Evolutionary conservation across 495 filamentous ascomycete species (phyloP), one percentile per base, ranked within the genome.

Genomic region (Penicillium coprophilum): DNA sequence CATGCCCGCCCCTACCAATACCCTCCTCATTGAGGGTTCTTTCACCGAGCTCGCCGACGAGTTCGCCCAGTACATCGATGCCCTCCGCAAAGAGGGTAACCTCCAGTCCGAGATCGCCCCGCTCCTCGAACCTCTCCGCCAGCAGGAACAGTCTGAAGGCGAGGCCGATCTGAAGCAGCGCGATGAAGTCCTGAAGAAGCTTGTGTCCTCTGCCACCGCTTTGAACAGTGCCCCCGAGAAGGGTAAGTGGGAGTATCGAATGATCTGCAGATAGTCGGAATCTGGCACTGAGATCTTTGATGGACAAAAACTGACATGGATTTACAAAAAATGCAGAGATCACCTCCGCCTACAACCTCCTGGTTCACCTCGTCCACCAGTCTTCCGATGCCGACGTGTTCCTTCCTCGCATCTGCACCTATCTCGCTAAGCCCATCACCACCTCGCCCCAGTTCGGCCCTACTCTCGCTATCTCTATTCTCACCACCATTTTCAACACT

Each of bases 401-500:
- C 77, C 88, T 99, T 27, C 86, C 91, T 46, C 80, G 79, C 61
- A 84, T 99, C 62, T 97, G 94, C 80, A 78, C 84, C 58, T 89
- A 93, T 73, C 90, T 97, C 63, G 86, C 85, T 55, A 86, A 85
- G 67, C 94, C 94, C 55, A 86, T 97, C 67, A 82, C 86, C 31
- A 90, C 89, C 46, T 95, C 93, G 8, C 87, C 91, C 32, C 75
- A 82, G 63, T 91, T 96, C 70, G 92, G 93, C 56, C 80, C 88
- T 53, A 86, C 88, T 39, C 81, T 99, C 54, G 86, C 90, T 50
- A 87, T 96, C 61, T 88, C 87, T 57, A 87, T 91, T 53, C 85
- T 99, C 58, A 91, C 90, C 67, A 96, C 92, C 55, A 82, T 99
- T 72, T 99, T 97, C 88, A 99, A 99, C 78, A 89, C 95, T 49